Evolutionary conservation across 345 rosid species (phyloP), one percentile per base, ranked within the genome.

Genomic region (Eucalyptus pumila): DNA sequence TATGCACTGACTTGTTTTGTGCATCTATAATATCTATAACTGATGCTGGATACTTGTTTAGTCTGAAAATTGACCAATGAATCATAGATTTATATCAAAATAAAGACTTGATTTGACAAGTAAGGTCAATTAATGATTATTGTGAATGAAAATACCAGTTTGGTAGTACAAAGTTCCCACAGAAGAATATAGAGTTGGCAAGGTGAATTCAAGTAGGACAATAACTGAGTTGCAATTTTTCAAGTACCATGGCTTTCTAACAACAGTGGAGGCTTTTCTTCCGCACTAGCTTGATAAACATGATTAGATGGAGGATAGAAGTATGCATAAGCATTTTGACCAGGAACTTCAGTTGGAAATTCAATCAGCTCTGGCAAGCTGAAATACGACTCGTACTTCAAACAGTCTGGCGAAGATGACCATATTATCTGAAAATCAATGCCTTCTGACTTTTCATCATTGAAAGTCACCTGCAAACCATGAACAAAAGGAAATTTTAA

Each of bases 201-300:
- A 34, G 65, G 47, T 30, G 40, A 86, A 51, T 32, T 56, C 40
- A 32, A 49, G 60, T 51, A 34, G 24, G 60, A 86, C 60, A 86
- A 52, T 44, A 86, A 34, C 26, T 52, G 87, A 86, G 11, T 58
- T 34, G 27, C 65, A 58, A 58, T 8, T 80, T 45, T 51, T 60
- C 83, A 94, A 88, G 93, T 86, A 98, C 99, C 99, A 88, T 98
- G 99, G 93, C 99, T 95, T 93, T 96, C 89, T 93, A 98, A 91
- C 88, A 97, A 89, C 91, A 98, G 88, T 37, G 98, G 99, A 89
- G 99, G 99, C 91, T 93, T 95, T 92, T 94, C 99, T 87, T 95
- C 96, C 86, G 90, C 87, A 89, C 92, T 93, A 91, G 94, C 95
- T 85, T 93, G 94, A 91, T 94, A 95, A 37, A 76, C 85, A 11